These are phyloP conservation scores for Vaccinium myrtillus DNA, from an alignment of 148 eudicot genomes.

Conservation along the genomic window DNA sequence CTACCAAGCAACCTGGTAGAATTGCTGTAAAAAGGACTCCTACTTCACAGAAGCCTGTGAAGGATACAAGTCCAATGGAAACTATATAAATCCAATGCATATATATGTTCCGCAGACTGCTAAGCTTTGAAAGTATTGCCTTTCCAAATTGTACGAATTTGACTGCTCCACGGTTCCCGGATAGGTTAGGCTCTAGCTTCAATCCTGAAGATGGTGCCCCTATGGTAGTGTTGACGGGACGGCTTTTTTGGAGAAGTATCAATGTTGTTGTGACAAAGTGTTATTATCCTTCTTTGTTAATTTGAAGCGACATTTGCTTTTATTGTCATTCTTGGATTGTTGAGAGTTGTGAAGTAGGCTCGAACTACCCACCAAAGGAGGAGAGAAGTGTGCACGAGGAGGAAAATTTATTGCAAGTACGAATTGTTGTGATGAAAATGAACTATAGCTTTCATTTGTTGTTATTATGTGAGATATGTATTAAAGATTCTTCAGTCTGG, in stretches of 20 bases:
- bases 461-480: neutral
- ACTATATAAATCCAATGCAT: slow-evolving; percentile 28
- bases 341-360: neutral
- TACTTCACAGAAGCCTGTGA: slow-evolving; percentile 34
- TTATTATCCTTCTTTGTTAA: neutral
- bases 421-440: neutral
- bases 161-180: neutral
- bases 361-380: neutral
- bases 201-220: neutral
- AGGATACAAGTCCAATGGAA: slow-evolving; percentile 37
- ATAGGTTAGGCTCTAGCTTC: neutral
- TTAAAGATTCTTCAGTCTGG: neutral
- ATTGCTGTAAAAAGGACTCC: slow-evolving; percentile 43
- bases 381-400: neutral
- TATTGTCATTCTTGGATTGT: slow-evolving; percentile 10
- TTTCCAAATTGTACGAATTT: slow-evolving; percentile 29
- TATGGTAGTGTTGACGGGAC: neutral
- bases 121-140: slow-evolving; percentile 12
- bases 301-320: neutral
- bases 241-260: neutral
- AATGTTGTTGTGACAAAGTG: slow-evolving; percentile 4
- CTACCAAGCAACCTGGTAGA: slow-evolving; percentile 38
- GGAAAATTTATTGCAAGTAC: neutral
- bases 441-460: neutral
- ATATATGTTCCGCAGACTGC: slow-evolving; percentile 18